These are phyloP conservation scores for Backusella australiensis DNA, from an alignment of 192 early-diverging fungal species.

Conservation along the genomic window DNA sequence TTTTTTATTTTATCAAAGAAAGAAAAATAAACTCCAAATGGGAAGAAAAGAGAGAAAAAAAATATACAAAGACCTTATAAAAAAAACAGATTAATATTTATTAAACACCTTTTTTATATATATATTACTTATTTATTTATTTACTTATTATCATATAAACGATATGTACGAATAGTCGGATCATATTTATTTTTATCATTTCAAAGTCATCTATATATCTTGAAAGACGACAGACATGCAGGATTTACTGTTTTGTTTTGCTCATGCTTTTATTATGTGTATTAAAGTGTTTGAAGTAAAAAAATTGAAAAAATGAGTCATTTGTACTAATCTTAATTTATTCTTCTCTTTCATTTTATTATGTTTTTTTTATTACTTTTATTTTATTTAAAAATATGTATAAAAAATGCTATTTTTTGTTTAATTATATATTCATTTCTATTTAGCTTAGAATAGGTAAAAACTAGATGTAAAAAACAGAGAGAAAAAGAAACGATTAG, in stretches of 20 bases:
- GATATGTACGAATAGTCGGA: not conserved
- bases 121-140: not conserved
- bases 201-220: not conserved
- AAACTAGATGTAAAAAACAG: conserved; percentile 9
- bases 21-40: not conserved
- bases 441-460: conserved; percentile 22
- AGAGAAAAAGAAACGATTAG: not conserved
- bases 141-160: conserved; percentile 6
- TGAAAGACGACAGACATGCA: not conserved
- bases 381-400: not conserved
- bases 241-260: not conserved
- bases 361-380: not conserved
- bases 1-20: not conserved
- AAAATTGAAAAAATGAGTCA: not conserved
- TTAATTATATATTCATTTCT: not conserved
- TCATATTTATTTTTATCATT: not conserved
- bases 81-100: not conserved
- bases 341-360: not conserved
- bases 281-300: not conserved
- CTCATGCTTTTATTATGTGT: not conserved
- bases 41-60: not conserved
- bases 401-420: not conserved
- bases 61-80: not conserved
- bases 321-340: not conserved
- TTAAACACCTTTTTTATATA: not conserved